Evolutionary conservation across 164 flowering plant genomes (phyloP).

Genomic region (Chimonanthus praecox): DNA sequence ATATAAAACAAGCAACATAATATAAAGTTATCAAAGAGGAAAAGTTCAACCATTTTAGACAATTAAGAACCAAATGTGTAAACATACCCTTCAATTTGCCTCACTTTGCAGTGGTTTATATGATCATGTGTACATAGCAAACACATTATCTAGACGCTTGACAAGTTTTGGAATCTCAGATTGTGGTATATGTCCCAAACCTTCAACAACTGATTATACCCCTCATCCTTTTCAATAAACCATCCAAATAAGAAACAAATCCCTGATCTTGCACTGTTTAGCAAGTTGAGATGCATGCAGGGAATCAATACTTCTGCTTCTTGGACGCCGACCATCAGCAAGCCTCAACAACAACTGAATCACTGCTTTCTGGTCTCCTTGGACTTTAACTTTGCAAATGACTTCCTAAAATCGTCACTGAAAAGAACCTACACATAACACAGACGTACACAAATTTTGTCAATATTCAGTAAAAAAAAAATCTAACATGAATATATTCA

Average conservation of each 20-base stretch:
- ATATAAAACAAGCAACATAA: too few species aligned
- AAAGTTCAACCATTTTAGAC: neutral
- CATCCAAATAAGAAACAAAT: constrained; percentile 29
- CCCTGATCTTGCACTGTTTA: constrained; percentile 24
- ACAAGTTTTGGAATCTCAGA: constrained; percentile 48
- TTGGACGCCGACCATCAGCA: constrained; percentile 39
- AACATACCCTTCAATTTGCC: constrained; percentile 52
- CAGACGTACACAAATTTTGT: neutral
- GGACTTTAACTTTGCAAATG: constrained; percentile 15
- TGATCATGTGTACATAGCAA: constrained; percentile 25
- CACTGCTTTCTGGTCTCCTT: constrained; percentile 11
- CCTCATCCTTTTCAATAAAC: constrained; percentile 17
- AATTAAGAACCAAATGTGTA: neutral
- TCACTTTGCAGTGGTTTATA: constrained; percentile 47
- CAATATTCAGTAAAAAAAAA: neutral
- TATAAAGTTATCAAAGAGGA: neutral
- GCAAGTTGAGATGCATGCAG: constrained; percentile 22
- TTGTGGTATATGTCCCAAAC: constrained; percentile 62
- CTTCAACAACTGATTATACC: constrained; percentile 34
- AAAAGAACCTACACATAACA: constrained; percentile 27
- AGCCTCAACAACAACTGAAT: constrained; percentile 27
- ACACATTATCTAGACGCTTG: constrained; percentile 19
- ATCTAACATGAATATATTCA: neutral
- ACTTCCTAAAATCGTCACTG: constrained; percentile 25
- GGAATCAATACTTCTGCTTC: neutral